Conservation (phyloP, 768 basidiomycete species). For the Ramaria rubella region DNA sequence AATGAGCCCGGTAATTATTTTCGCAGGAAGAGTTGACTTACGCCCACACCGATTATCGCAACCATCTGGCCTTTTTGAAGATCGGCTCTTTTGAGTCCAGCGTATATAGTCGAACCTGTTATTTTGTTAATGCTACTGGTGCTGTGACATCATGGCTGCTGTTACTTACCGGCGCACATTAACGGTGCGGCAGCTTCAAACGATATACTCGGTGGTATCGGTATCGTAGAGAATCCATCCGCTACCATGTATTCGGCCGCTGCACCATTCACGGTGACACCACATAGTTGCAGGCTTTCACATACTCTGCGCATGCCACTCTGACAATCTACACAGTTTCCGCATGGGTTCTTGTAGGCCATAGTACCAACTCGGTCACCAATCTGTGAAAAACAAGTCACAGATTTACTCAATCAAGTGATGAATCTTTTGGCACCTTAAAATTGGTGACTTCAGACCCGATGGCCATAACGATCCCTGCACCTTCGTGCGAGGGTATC, state of each 20-base stretch:
- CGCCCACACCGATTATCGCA: conserved; percentile 2
- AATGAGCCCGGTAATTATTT: not conserved
- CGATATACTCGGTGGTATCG: not conserved
- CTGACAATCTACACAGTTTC: not conserved
- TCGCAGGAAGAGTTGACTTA: not conserved
- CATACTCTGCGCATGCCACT: not conserved
- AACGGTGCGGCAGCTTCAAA: not conserved
- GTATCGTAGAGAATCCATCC: not conserved
- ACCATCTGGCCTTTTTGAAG: not conserved
- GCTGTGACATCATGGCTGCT: not conserved
- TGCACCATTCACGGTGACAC: not conserved
- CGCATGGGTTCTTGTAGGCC: conserved; percentile 7
- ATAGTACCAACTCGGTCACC: conserved; percentile 4
- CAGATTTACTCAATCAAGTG: not conserved
- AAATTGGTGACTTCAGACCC: not conserved
- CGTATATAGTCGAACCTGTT: not conserved
- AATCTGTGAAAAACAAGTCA: not conserved
- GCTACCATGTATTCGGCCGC: conserved; percentile 6
- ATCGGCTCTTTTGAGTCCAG: not conserved
- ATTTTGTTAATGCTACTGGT: not conserved
- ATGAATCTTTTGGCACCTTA: not conserved
- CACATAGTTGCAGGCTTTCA: not conserved
- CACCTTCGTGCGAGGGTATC: conserved; percentile 7
- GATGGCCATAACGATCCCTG: not conserved
- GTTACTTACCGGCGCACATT: conserved; percentile 6